Percentiles rank a stretch among this genome's conserved stretches.
Conservation (phyloP, 1,139 yeast species). For the Trichomonascaceae sp. region DNA sequence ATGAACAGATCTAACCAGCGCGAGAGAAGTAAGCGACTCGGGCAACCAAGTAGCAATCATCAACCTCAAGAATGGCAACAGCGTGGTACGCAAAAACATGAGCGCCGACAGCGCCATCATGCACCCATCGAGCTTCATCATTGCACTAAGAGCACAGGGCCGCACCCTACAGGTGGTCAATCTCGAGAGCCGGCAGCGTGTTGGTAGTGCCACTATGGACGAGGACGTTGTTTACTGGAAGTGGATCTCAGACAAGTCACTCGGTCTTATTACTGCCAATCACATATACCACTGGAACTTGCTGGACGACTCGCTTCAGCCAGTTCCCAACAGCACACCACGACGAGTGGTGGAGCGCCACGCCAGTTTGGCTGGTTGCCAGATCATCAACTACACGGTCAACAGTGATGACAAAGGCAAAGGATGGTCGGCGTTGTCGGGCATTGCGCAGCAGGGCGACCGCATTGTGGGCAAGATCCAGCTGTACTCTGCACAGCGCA, state of each 20-base stretch:
- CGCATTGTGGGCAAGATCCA: conserved; percentile 95
- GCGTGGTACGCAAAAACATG: conserved; percentile 80
- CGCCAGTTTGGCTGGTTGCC: conserved; percentile 63
- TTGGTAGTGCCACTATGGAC: conserved; percentile 74
- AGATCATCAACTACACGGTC: conserved; percentile 81
- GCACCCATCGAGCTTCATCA: conserved; percentile 82
- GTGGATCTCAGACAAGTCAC: conserved; percentile 63
- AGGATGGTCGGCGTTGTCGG: conserved; percentile 97
- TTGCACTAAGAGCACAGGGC: conserved; percentile 91
- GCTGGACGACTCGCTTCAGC: conserved; percentile 48
- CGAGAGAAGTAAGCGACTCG: conserved; percentile 62
- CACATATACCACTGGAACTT: conserved; percentile 72
- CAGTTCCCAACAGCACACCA: conserved; percentile 79
- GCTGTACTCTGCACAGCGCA: conserved; percentile 74
- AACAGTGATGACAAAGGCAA: conserved; percentile 63
- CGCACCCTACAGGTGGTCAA: conserved; percentile 92
- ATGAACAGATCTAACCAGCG: conserved; percentile 29
- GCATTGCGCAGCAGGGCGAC: conserved; percentile 90
- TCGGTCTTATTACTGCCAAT: conserved; percentile 77
- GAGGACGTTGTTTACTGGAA: conserved; percentile 94
- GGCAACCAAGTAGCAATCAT: conserved; percentile 85
- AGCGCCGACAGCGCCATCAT: conserved; percentile 95
- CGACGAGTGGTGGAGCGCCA: conserved; percentile 72
- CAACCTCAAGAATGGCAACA: conserved; percentile 63
- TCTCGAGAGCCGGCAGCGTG: conserved; percentile 72